Percentiles rank a stretch among this genome's conserved stretches.
Conservation (phyloP, 345 rosid species). For the Salix dunnii region DNA sequence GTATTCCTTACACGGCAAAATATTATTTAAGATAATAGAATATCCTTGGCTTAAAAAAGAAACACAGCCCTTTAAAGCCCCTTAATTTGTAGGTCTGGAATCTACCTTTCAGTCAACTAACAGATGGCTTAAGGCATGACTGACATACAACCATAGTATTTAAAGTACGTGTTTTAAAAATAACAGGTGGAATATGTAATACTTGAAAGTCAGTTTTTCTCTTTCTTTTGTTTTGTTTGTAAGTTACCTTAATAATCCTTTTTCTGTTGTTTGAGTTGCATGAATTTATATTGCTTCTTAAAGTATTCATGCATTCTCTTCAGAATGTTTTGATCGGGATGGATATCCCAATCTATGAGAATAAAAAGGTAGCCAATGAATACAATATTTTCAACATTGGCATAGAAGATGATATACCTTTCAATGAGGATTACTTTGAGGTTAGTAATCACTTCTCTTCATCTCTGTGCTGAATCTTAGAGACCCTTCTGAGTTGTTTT, state of each 20-base stretch:
- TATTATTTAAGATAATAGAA: background rate
- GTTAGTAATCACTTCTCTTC: slow-evolving; percentile 36
- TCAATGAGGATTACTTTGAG: slow-evolving; percentile 74
- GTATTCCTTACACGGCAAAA: background rate
- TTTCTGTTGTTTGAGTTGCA: background rate
- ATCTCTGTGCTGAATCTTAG: slow-evolving; percentile 6
- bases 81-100: background rate
- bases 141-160: background rate
- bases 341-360: slow-evolving; percentile 61
- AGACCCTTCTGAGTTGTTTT: slow-evolving; percentile 3
- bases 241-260: background rate
- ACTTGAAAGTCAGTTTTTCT: background rate
- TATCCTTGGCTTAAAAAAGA: background rate
- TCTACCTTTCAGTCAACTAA: background rate
- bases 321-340: slow-evolving; percentile 86
- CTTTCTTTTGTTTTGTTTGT: background rate
- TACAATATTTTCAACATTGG: slow-evolving; percentile 45
- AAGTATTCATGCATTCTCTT: slow-evolving; percentile 14
- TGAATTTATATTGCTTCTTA: slow-evolving; percentile 1
- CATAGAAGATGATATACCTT: slow-evolving; percentile 40
- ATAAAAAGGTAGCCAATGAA: slow-evolving; percentile 45
- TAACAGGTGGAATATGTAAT: background rate
- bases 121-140: background rate
- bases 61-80: background rate
- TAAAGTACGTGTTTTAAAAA: background rate